phyloP scores from a whole-genome alignment of 2,329 filamentous ascomycete genomes.

The Orbilia oligospora region DNA sequence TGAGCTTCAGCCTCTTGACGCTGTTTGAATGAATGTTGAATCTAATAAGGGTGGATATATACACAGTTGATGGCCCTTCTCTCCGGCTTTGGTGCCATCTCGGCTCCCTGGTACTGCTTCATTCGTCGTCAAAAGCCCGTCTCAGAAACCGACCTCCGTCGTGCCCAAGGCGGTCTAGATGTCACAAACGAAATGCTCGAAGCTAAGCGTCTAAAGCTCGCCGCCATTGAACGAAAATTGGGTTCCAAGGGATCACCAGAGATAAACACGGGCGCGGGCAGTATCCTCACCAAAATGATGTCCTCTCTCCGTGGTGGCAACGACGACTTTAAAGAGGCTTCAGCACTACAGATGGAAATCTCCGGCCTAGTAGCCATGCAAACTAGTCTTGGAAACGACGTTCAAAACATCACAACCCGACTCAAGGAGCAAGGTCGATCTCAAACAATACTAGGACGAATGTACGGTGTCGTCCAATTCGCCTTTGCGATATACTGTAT shows the following conservation, averaged over 20 bases:
- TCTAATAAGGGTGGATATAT: slow-evolving; percentile 64
- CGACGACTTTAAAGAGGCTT: slow-evolving; percentile 73
- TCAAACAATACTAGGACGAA: slow-evolving; percentile 76
- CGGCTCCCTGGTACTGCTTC: slow-evolving; percentile 87
- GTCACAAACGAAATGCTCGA: slow-evolving; percentile 84
- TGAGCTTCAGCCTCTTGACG: too few species aligned
- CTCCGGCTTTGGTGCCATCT: slow-evolving; percentile 91
- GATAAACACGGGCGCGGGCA: slow-evolving; percentile 63
- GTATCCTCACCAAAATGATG: slow-evolving; percentile 81
- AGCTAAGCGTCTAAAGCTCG: slow-evolving; percentile 80
- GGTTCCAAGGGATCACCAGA: slow-evolving; percentile 63
- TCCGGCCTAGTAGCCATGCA: slow-evolving; percentile 85
- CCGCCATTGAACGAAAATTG: slow-evolving; percentile 77
- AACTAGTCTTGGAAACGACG: slow-evolving; percentile 76
- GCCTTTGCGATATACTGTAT: slow-evolving; percentile 85
- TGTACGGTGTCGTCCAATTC: slow-evolving; percentile 73
- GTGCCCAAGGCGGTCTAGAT: slow-evolving; percentile 83
- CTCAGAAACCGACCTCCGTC: slow-evolving; percentile 79
- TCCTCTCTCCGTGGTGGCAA: slow-evolving; percentile 79
- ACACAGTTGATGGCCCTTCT: slow-evolving; percentile 87
- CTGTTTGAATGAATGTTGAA: neutral
- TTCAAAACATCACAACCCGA: slow-evolving; percentile 76
- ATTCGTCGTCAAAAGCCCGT: slow-evolving; percentile 76
- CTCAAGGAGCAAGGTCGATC: slow-evolving; percentile 77
- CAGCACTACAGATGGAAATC: slow-evolving; percentile 79